Evolutionary conservation across 2,329 filamentous ascomycete genomes (phyloP), one percentile per base, ranked within the genome.

Genomic region (Xylariomycetidae sp.): DNA sequence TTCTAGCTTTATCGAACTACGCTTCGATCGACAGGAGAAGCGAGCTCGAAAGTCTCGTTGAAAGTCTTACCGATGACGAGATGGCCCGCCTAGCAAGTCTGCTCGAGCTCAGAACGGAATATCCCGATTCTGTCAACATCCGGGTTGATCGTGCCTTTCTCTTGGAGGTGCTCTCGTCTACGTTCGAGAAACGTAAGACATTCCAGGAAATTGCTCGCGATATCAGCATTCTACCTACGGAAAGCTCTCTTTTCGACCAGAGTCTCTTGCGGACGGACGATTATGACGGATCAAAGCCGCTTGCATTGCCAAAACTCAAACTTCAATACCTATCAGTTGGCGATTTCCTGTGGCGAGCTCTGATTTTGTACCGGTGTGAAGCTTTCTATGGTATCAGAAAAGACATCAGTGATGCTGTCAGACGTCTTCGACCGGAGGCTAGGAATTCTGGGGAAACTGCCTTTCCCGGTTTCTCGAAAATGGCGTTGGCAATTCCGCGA

Each of bases 291-390:
- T 88, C 86, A 16, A 77, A 77, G 29, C 89, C 92, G 5, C 69
- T 98, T 37, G 86, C 92, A 3, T 78, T 98, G 26, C 92, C 92
- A 3, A 98, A 98, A 57, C 64, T 96, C 28, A 98, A 95, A 49
- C 67, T 98, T 18, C 92, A 98, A 54, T 98, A 98, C 59, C 70
- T 98, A 10, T 94, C 89, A 3, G 78, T 95, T 31, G 88, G 88
- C 3, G 92, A 98, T 58, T 98, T 98, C 49, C 64, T 98, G n/a
- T 98, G 89, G 88, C 77, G 93, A 42, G 88, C 90, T 0, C 82
- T 96, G 50, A 72, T 93, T 10, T 67, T 98, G 7, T 92, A 95
- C 56, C 79, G 90, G 25, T 85, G 82, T 38, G 92, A 98, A 58
- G 76, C 90, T 0, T 95, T 96, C 56, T 96, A 93, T 57, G 85